Evolutionary conservation across 306 rosid genomes (phyloP).

Genomic region (Fagus sylvatica): DNA sequence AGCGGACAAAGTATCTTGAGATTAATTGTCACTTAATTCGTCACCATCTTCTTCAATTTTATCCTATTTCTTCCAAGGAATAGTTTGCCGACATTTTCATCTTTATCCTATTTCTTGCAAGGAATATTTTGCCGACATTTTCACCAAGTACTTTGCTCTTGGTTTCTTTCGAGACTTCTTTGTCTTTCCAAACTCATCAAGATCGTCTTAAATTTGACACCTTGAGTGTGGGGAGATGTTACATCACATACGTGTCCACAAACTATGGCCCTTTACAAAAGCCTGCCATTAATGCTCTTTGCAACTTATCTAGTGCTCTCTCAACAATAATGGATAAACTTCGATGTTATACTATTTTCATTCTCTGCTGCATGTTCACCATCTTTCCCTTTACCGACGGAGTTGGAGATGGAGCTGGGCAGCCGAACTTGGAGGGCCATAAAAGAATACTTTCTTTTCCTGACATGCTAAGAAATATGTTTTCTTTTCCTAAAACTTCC

Average conservation of each 20-base stretch:
- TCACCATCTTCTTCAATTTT: too few relatives aligned
- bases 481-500: constrained; percentile 7
- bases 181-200: too few relatives aligned
- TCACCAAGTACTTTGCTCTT: too few relatives aligned
- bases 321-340: neutral
- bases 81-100: too few relatives aligned
- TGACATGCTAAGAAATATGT: constrained; percentile 7
- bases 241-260: neutral
- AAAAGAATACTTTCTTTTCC: constrained; percentile 3
- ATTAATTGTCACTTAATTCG: too few relatives aligned
- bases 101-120: too few relatives aligned
- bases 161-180: too few relatives aligned
- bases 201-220: too few relatives aligned
- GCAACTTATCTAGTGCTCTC: neutral
- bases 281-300: neutral
- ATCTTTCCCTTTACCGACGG: neutral
- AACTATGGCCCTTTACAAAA: neutral
- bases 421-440: neutral
- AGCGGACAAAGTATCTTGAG: too few relatives aligned
- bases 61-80: too few relatives aligned
- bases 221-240: too few relatives aligned
- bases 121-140: too few relatives aligned
- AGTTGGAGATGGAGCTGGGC: neutral
- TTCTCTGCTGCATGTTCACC: neutral
- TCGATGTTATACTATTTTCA: neutral